Evolutionary conservation across 768 basidiomycete genomes (phyloP).

Genomic region (Tricholoma terreum): DNA sequence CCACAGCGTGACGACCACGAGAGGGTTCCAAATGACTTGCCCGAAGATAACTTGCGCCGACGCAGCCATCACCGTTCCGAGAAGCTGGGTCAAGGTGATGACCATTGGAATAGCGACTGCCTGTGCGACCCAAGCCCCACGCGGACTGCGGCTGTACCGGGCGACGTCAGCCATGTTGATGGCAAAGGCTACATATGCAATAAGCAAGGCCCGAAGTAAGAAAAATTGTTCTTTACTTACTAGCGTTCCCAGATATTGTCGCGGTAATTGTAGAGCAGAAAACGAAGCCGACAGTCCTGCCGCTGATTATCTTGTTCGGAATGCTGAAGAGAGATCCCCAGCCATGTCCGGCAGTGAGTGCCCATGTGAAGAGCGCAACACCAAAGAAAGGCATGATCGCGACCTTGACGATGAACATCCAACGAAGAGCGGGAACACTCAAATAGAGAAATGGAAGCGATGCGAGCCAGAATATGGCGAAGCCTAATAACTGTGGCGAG

Average conservation of each 20-base stretch:
- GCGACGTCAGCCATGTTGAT: neutral
- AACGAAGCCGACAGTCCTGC: neutral
- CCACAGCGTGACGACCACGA: neutral
- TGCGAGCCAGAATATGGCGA: neutral
- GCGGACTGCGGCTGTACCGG: neutral
- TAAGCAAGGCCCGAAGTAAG: neutral
- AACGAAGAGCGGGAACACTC: neutral
- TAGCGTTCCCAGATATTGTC: neutral
- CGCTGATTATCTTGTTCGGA: neutral
- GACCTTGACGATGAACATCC: neutral
- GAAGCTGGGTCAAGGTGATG: neutral
- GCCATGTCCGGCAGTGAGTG: neutral
- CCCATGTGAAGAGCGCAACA: neutral
- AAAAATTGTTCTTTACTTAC: neutral
- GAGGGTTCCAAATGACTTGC: neutral
- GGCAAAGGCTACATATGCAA: neutral
- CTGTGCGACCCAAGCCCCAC: neutral
- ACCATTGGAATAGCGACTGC: neutral
- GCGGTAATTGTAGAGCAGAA: neutral
- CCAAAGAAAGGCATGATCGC: neutral
- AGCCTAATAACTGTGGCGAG: neutral
- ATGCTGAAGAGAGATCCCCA: neutral
- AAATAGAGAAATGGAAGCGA: neutral
- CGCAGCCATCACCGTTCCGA: neutral
- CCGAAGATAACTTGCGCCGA: neutral